Evolutionary conservation across 2,329 filamentous ascomycete genomes (phyloP).

Genomic region (Uncinocarpus reesii): DNA sequence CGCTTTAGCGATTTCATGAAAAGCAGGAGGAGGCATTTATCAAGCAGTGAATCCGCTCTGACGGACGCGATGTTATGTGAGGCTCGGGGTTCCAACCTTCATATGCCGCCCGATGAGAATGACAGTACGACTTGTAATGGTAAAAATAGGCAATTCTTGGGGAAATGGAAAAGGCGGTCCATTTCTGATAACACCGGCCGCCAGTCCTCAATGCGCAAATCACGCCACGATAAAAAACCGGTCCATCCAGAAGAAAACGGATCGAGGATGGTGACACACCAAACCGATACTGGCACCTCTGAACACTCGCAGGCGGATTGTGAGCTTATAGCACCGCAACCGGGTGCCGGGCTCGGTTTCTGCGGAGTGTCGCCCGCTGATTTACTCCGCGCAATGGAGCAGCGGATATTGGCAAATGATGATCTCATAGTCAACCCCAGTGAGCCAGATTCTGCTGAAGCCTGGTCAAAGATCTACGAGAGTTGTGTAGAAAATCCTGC

Average conservation of each 20-base stretch:
- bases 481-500: conserved; percentile 12
- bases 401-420: too few relatives aligned
- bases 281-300: background rate
- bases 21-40: background rate
- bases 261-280: background rate
- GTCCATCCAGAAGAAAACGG: background rate
- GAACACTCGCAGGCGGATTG: background rate
- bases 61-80: conserved; percentile 3
- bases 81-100: background rate
- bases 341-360: too few relatives aligned
- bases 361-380: background rate
- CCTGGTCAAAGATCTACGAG: conserved; percentile 15
- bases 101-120: background rate
- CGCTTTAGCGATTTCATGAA: background rate
- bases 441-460: conserved; percentile 12
- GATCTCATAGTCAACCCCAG: background rate
- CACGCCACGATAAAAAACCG: background rate
- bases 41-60: background rate
- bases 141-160: background rate
- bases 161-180: conserved; percentile 6
- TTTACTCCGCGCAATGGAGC: too few relatives aligned
- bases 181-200: background rate
- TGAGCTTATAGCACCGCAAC: background rate
- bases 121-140: background rate
- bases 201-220: background rate